These are phyloP conservation scores for Brettanomyces bruxellensis DNA, from an alignment of 805 yeast species.

Conservation along the genomic window DNA sequence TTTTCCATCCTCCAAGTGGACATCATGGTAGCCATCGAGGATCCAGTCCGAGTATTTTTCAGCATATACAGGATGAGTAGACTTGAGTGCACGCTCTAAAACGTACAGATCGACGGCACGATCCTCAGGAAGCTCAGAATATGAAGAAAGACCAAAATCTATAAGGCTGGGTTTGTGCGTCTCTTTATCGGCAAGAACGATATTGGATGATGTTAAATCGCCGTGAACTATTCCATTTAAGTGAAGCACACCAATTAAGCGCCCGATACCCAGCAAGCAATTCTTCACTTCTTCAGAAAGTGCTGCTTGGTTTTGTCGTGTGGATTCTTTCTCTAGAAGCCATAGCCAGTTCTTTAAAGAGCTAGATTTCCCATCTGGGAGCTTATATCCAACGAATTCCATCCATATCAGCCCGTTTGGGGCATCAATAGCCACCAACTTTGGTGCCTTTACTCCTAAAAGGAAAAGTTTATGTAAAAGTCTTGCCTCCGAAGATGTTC, in stretches of 20 bases:
- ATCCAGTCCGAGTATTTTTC: conserved; percentile 59
- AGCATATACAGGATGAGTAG: conserved; percentile 80
- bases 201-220: conserved; percentile 86
- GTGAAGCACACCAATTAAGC: conserved; percentile 63
- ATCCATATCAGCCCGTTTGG: conserved; percentile 80
- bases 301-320: conserved; percentile 11
- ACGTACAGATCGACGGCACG: conserved; percentile 97
- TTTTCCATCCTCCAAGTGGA: conserved; percentile 26
- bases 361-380: conserved; percentile 44
- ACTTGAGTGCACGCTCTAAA: conserved; percentile 79
- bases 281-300: conserved; percentile 29
- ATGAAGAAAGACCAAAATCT: conserved; percentile 86
- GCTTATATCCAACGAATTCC: conserved; percentile 59
- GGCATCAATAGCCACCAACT: conserved; percentile 66
- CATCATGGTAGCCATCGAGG: conserved; percentile 54
- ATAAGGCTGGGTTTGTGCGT: conserved; percentile 37
- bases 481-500: conserved; percentile 82
- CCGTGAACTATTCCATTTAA: conserved; percentile 80
- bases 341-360: conserved; percentile 70
- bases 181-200: conserved; percentile 35
- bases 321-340: conserved; percentile 35
- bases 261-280: conserved; percentile 50
- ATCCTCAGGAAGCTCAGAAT: conserved; percentile 72
- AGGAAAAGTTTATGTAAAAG: conserved; percentile 48
- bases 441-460: conserved; percentile 62